phyloP scores from a whole-genome alignment of 1,284 basidiomycete genomes.

The Fomitiporia mediterranea region DNA sequence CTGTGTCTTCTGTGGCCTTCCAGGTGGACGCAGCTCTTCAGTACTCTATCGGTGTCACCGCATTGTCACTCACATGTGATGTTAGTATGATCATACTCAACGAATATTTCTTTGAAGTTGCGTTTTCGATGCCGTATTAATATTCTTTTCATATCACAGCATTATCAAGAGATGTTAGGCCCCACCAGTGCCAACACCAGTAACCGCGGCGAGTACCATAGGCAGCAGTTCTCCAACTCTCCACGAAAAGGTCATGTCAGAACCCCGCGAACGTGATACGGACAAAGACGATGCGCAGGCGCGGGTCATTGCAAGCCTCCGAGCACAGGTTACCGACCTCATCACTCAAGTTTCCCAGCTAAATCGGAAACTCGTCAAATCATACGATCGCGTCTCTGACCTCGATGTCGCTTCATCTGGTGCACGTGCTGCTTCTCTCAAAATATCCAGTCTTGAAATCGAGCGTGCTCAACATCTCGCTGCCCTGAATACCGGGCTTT shows the following conservation, averaged over 20 bases:
- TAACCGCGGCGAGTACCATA: slow-evolving; percentile 3
- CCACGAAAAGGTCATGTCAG: neutral
- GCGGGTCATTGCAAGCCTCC: slow-evolving; percentile 73
- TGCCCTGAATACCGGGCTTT: slow-evolving; percentile 79
- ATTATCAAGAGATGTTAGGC: too few relatives aligned
- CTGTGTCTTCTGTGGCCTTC: too few relatives aligned
- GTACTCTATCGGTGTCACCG: too few relatives aligned
- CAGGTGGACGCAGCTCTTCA: too few relatives aligned
- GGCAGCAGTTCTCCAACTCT: slow-evolving; percentile 16
- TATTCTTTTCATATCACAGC: too few relatives aligned
- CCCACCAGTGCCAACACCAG: neutral
- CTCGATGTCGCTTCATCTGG: slow-evolving; percentile 70
- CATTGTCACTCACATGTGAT: too few relatives aligned
- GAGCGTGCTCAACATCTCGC: slow-evolving; percentile 75
- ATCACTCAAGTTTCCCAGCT: slow-evolving; percentile 87
- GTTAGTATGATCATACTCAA: too few relatives aligned
- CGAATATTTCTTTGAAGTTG: too few relatives aligned
- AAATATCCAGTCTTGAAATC: slow-evolving; percentile 66
- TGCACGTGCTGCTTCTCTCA: slow-evolving; percentile 53
- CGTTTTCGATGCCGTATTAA: too few relatives aligned
- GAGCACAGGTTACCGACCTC: slow-evolving; percentile 79
- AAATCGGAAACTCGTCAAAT: slow-evolving; percentile 88
- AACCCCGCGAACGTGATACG: slow-evolving; percentile 4
- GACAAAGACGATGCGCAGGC: slow-evolving; percentile 53
- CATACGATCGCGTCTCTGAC: slow-evolving; percentile 89